Base-by-base conservation (phyloP, 805 yeast species). In the Hanseniaspora lindneri region DNA sequence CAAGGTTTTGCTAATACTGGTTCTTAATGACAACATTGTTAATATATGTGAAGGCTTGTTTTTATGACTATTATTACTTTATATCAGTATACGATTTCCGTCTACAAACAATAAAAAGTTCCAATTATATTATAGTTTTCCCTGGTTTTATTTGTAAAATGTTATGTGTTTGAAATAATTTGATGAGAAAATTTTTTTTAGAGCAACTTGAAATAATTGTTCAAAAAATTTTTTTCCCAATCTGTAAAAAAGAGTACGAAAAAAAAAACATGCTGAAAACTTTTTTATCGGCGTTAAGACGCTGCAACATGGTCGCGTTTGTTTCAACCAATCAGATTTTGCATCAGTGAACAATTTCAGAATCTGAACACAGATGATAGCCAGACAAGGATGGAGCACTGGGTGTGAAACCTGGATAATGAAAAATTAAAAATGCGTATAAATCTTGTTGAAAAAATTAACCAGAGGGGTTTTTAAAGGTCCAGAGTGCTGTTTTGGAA, bases 1-100 rank as follows among this genome's bases (percentile, higher is more conserved):
- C 36, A 46, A 46, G 28, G 43, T 46, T 41, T 39, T 34, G 55
- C 49, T 23, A 55, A 55, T 52, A 37, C 56, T 52, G 47, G 55
- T 49, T 58, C 60, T 58, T 50, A 58, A 53, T 49, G 59, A 53
- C 53, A 58, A 50, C 61, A 58, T 58, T 50, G 28, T 49, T 41
- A 16, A 36, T 37, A 20, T 37, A 37, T 24, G 30, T 24, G 41
- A 24, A 37, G 41, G 41, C n/a, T 20, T 44, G 13, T 9, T 44
- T 44, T 30, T 32, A 14, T 39, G 13, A 21, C 35, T 47, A 21
- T 41, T 40, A 34, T 27, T 32, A 34, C 23, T 19, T 17, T 32
- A 27, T 33, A 20, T 11, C 21, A 14, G 13, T 27, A 27, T 27
- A 27, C 13, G 9, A 27, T 13, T 27, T 9, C 30, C n/a, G n/a